Base-by-base conservation (phyloP, 345 rosid genomes). In the Eucalyptus caleyi region DNA sequence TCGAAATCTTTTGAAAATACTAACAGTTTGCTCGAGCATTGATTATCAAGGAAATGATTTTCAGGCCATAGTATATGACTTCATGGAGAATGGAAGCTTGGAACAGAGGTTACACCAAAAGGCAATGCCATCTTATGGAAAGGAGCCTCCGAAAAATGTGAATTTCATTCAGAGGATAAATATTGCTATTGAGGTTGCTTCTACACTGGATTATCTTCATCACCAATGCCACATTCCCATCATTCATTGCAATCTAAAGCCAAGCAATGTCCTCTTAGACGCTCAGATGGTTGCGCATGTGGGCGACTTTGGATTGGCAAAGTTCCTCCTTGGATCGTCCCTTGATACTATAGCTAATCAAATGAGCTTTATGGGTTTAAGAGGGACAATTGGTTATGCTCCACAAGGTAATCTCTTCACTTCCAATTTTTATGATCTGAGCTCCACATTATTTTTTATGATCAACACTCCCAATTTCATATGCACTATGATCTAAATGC, bases 81-180 rank as follows among this genome's bases (percentile, higher is more conserved):
- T 65, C 42, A 88, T 90, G 90, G 59, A 72, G 4, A 90, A 86
- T 24, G 91, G 91, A 42, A 90, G 89, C 90, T 30, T 90, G 15
- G 90, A 88, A 7, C 23, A 72, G 8, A 56, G 91, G 90, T 72
- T 88, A 50, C 89, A 90, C 81, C 90, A 10, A 47, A 47, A 44
- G 24, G 42, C 14, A 86, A 50, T 8, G 14, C 45, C 44, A 19
- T 72, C 26, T 9, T 6, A 4, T 34, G 26, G 7, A 72, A 72
- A 72, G 2, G 44, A 72, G 82, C 44, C 4, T 72, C 8, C 7
- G 4, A 72, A 34, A 34, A 72, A 72, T 3, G 2, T 72, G 4
- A 34, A 72, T 72, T 34, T 72, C 82, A 72, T 34, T 72, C 26
- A 4, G 0, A 34, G 26, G 44, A 72, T 34, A 72, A 72, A 34